phyloP scores from a whole-genome alignment of 805 yeast genomes.

The Debaryomyces maramus region DNA sequence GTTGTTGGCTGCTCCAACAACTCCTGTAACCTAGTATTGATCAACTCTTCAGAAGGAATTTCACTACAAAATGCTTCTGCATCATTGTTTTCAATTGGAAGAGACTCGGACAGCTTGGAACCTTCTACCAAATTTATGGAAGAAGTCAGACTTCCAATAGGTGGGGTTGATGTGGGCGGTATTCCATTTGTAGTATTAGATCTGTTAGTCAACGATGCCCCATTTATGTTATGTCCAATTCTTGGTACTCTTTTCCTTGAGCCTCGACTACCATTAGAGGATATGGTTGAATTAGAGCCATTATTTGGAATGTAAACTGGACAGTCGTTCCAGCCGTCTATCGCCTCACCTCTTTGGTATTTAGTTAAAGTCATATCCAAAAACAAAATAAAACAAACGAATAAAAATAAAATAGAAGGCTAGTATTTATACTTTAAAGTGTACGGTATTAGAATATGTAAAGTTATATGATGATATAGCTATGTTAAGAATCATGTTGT shows the following conservation, averaged over 20 bases:
- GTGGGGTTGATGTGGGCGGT: not conserved
- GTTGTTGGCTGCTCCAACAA: not conserved
- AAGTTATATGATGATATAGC: too few species aligned
- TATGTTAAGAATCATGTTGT: not conserved
- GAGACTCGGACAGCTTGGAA: slow-evolving; percentile 2
- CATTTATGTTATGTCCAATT: slow-evolving; percentile 9
- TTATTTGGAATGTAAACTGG: slow-evolving; percentile 30
- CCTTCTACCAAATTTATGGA: not conserved
- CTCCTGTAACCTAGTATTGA: slow-evolving; percentile 6
- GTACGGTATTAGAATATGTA: too few species aligned
- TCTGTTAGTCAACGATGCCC: not conserved
- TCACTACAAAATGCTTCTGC: not conserved
- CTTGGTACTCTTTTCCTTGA: slow-evolving; percentile 13
- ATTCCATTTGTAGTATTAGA: not conserved
- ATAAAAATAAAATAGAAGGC: too few species aligned
- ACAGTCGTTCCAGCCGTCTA: slow-evolving; percentile 66
- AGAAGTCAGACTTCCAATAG: slow-evolving; percentile 1
- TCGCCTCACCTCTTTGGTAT: slow-evolving; percentile 34
- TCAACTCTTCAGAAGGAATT: slow-evolving; percentile 11
- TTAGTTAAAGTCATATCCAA: slow-evolving; percentile 30
- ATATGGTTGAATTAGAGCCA: slow-evolving; percentile 1
- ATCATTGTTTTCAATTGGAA: not conserved
- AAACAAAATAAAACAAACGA: not conserved
- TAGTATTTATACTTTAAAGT: too few species aligned
- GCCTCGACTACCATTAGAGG: slow-evolving; percentile 5